Base-by-base conservation (phyloP, 768 basidiomycete species). In the Lanmaoa pseudosensibilis region DNA sequence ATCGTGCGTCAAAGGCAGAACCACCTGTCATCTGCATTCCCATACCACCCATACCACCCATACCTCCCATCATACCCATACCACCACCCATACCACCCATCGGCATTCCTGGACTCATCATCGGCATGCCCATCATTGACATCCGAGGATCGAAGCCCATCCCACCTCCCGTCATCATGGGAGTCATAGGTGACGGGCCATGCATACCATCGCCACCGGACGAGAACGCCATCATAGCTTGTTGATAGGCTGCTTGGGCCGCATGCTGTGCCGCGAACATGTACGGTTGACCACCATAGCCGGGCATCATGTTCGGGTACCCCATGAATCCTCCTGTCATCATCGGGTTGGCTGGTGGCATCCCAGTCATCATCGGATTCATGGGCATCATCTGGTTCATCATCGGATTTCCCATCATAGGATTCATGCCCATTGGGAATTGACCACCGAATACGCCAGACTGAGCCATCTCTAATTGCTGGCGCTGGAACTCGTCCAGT, bases 401-500 rank as follows among this genome's bases (percentile, higher is more conserved):
- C 80, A 82, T 88, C 45, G 86, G 86, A 64, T 85, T 88, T 30
- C 61, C 74, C 84, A 89, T 85, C 88, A 89, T 88, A 2, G 86
- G 85, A 69, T 87, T 86, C 72, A 71, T 86, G 53, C 57, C 67
- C 71, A 73, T 69, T 30, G 73, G 65, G 62, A 72, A 73, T 56
- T 73, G 75, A 59, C 75, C 82, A 38, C 77, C 81, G 65, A 86
- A 90, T 81, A 90, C 83, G 55, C 85, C 86, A 66, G 87, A 84
- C 64, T 91, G 87, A 83, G 92, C 90, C 69, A 95, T 91, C 65
- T 97, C 93, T 52, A 94, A 76, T 65, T 96, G 94, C 71, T 90
- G 86, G 43, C 87, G 82, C 67, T 96, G 93, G 53, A 90, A 81
- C 21, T 94, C 93, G 70, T 98, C 94, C 59, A 95, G 84, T 72